Percentiles rank a stretch among this genome's conserved stretches.
Conservation (phyloP, 73 alveolate species). For the Stentor coeruleus region DNA sequence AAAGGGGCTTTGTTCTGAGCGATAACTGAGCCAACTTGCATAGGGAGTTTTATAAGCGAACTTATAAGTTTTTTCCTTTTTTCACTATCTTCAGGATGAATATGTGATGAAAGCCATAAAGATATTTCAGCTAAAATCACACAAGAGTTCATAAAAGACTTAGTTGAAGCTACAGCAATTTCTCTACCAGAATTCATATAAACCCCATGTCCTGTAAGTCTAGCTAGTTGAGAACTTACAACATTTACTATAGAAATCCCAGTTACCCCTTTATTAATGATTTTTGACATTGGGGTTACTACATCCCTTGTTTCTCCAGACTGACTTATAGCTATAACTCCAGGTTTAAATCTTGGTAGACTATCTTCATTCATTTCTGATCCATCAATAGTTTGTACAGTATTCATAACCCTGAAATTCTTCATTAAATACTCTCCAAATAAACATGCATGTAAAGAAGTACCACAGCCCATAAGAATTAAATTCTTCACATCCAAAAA, state of each 20-base stretch:
- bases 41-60: conserved; percentile 35
- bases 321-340: conserved; percentile 65
- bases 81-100: neutral
- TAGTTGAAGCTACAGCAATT: conserved; percentile 86
- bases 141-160: conserved; percentile 63
- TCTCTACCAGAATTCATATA: conserved; percentile 88
- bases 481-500: conserved; percentile 28
- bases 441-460: conserved; percentile 57
- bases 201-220: conserved; percentile 76
- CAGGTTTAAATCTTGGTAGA: conserved; percentile 49
- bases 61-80: conserved; percentile 13
- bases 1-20: conserved; percentile 38
- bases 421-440: conserved; percentile 54
- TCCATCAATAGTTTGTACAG: conserved; percentile 63
- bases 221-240: conserved; percentile 71
- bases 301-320: conserved; percentile 90
- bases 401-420: conserved; percentile 37
- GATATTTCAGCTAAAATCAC: conserved; percentile 37
- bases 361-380: conserved; percentile 49
- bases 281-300: conserved; percentile 43
- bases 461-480: conserved; percentile 74
- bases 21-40: conserved; percentile 37
- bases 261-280: conserved; percentile 39
- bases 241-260: conserved; percentile 76
- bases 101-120: conserved; percentile 35